Base-by-base conservation (phyloP, 2,329 filamentous ascomycete genomes). In the Aspergillus caelatus region DNA sequence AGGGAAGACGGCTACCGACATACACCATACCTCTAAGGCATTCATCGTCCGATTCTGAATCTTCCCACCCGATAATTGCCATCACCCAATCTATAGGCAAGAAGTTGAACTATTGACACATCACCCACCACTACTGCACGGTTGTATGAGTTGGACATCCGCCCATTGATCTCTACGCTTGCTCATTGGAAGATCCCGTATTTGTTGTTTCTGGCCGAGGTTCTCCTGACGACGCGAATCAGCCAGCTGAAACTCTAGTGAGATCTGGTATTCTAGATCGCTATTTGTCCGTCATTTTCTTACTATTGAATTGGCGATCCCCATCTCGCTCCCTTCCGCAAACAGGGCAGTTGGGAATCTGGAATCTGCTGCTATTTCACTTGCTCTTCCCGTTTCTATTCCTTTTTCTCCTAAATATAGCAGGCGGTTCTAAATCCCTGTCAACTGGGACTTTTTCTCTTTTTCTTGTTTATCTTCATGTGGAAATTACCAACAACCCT, bases 301-400 rank as follows among this genome's bases (percentile, higher is more conserved):
- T 56, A 65, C 61, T 68, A 68, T 67, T 67, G 66, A 52, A 65
- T 63, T 58, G 66, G 58, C 57, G 62, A 58, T 63, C 62, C 55
- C 59, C 65, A 57, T 46, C 52, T 61, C 50, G 50, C 56, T 39
- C 61, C 43, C 50, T 62, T 62, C 61, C 63, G 57, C 59, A 65
- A 61, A 48, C 65, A 67, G 58, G 56, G 57, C n/a, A 53, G 36
- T 48, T 26, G 57, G 55, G 52, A 59, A 60, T 58, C 39, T 58
- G 54, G 46, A 43, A 19, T 52, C 9, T n/a, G 52, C 61, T 57
- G 52, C 60, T 57, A 41, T 50, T 57, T 61, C 39, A 26, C 45
- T 62, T 60, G 58, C 56, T 55, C 55, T 45, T 58, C 58, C 54
- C 55, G 32, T 23, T 43, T 39, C 57, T 48, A 45, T 56, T 55